Base-by-base conservation (phyloP, 2,329 filamentous ascomycete species). In the Fusarium sp. region DNA sequence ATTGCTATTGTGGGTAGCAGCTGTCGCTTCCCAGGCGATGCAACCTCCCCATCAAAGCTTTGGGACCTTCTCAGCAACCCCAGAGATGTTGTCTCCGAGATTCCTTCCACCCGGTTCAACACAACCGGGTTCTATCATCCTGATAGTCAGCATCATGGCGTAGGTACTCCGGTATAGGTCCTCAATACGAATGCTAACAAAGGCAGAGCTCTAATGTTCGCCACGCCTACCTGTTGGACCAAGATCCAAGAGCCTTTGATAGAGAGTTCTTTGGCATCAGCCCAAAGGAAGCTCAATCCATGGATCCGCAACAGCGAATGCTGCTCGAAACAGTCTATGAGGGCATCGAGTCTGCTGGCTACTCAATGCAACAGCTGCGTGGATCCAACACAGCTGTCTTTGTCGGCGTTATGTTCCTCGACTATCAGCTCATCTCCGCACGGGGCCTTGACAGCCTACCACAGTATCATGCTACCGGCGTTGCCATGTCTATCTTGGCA, bases 381-480 rank as follows among this genome's bases (percentile, higher is more conserved):
- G 68, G 68, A 2, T 65, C 67, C 1, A 37, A 70, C 10, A 73
- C 68, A 16, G 63, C 70, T 8, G 69, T 73, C 7, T 73, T 58
- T 33, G 37, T 57, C 0, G 70, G 70, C 5, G 33, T 39, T 0
- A 70, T 63, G 44, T 33, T 29, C 11, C 39, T 38, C 14, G 69
- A 72, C 31, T 66, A 59, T 25, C 31, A 61, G 15, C 59, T 63
- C 5, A 55, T 38, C 14, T 19, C 55, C 4, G 39, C 58, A 0
- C 58, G 56, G 1, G 66, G 69, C 7, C 45, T 52, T 11, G 41
- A 60, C 3, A 48, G 19, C 2, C n/a, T 63, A 9, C 66, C 60
- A 1, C 49, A 39, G 9, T 67, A 57, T 4, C 41, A 56, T 11
- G 63, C 65, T 5, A 66, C 67, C 3, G 70, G 70, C 4, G 60